Percentiles rank a stretch among this genome's conserved stretches.
Evolutionary conservation across 2,329 filamentous ascomycete species (phyloP).

Genomic region (Cercospora sp.): DNA sequence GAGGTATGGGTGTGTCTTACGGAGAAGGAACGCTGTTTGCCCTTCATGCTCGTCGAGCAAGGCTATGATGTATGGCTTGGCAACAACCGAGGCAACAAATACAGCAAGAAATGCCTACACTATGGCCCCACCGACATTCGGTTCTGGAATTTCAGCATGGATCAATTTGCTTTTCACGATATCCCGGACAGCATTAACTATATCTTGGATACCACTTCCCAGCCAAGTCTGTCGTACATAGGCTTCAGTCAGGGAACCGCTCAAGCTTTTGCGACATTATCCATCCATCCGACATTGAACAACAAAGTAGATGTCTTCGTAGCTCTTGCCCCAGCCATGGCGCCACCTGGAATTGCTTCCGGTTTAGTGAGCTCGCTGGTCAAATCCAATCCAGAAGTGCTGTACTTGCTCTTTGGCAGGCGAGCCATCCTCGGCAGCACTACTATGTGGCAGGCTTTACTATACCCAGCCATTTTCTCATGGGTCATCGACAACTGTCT

Average conservation of each 20-base stretch:
- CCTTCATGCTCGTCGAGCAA: slow-evolving; percentile 83
- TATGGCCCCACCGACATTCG: slow-evolving; percentile 69
- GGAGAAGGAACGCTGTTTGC: slow-evolving; percentile 79
- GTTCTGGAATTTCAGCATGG: slow-evolving; percentile 99
- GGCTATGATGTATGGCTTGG: slow-evolving; percentile 98
- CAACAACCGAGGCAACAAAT: slow-evolving; percentile 98
- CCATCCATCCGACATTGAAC: slow-evolving; percentile 89
- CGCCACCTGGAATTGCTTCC: slow-evolving; percentile 84
- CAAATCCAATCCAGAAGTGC: slow-evolving; percentile 87
- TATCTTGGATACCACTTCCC: slow-evolving; percentile 78
- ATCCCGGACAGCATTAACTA: slow-evolving; percentile 95
- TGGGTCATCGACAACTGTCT: slow-evolving; percentile 81
- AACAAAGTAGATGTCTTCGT: slow-evolving; percentile 95
- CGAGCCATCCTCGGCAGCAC: slow-evolving; percentile 88
- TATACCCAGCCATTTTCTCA: slow-evolving; percentile 93
- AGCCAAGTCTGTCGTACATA: slow-evolving; percentile 87
- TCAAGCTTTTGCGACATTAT: slow-evolving; percentile 90
- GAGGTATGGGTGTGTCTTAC: slow-evolving; percentile 97
- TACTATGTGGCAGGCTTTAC: slow-evolving; percentile 94
- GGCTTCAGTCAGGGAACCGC: slow-evolving; percentile 97
- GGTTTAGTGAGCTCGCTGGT: slow-evolving; percentile 89
- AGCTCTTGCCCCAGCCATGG: slow-evolving; percentile 93
- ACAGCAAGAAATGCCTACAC: slow-evolving; percentile 89
- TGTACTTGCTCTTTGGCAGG: slow-evolving; percentile 90
- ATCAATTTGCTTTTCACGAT: slow-evolving; percentile 96